Evolutionary conservation across 768 basidiomycete genomes (phyloP), one percentile per base, ranked within the genome.

Genomic region (Phaeotremella skinneri): DNA sequence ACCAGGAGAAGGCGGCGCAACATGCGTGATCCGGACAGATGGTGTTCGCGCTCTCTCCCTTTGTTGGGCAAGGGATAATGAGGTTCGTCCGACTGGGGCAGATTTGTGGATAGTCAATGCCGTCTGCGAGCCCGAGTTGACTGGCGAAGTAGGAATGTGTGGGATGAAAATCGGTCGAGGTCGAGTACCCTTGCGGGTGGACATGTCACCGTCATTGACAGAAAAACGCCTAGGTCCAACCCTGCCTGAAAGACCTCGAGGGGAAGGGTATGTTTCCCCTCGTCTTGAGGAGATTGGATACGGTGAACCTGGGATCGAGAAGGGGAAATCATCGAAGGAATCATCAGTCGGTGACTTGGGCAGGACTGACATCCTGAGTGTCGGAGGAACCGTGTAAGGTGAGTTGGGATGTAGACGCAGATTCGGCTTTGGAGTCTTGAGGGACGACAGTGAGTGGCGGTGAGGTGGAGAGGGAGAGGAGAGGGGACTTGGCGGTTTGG

Each of bases 261-360:
- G 17, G 17, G 34, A 7, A 37, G 7, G 34, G 17, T 7, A 17
- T 7, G 17, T 37, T 37, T 7, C 34, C 17, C 9, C 7, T 37
- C 17, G 7, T 37, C 9, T 7, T 37, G 34, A 37, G 17, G 34
- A 7, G 34, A 37, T 7, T 7, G 34, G 34, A 37, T 7, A 17
- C 7, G 34, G 17, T 17, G 34, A 17, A 37, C n/a, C n/a, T n/a
- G 17, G 34, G 9, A 37, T 37, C 7, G 6, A 23, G 52, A 32
- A 32, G 21, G 32, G 25, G 52, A 32, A 20, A 32, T 16, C 4
- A 13, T 30, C 27, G 20, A n/a, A n/a, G n/a, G n/a, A n/a, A n/a
- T 20, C n/a, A 20, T 50, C 49, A 14, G 49, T 50, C 14, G 49
- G 49, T 21, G 49, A 50, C 21, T 9, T 50, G 9, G 49, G 49